These are phyloP conservation scores for Dactylella cylindrospora DNA, from an alignment of 2,329 filamentous ascomycete species.

Conservation along the genomic window DNA sequence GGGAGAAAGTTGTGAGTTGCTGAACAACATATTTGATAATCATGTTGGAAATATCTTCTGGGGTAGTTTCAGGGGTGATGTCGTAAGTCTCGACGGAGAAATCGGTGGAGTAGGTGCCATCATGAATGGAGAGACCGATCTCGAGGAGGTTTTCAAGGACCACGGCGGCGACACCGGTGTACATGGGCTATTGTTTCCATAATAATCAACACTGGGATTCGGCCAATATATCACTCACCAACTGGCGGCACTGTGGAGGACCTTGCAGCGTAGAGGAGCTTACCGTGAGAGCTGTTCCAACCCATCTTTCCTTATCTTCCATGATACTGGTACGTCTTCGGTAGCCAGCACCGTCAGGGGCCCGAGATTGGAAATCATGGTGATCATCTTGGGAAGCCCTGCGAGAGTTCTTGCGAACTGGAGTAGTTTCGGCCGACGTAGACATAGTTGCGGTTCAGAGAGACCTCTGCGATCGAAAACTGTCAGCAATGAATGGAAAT, in stretches of 20 bases:
- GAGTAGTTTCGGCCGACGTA: too few species aligned
- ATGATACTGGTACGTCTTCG: constrained; percentile 39
- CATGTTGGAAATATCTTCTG: constrained; percentile 56
- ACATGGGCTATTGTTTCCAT: constrained; percentile 57
- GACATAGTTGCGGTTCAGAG: constrained; percentile 31
- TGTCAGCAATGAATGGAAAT: too few species aligned
- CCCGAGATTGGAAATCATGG: constrained; percentile 37
- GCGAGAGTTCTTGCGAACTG: constrained; percentile 19
- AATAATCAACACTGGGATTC: background rate
- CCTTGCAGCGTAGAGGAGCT: background rate
- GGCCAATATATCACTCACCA: too few species aligned
- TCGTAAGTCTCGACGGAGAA: constrained; percentile 66
- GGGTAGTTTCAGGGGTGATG: constrained; percentile 53
- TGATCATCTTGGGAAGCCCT: constrained; percentile 31
- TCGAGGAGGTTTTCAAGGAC: constrained; percentile 59
- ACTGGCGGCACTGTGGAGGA: too few species aligned
- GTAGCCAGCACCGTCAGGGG: constrained; percentile 35
- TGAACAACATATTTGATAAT: constrained; percentile 61
- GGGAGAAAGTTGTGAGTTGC: constrained; percentile 47
- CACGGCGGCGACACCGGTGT: constrained; percentile 64
- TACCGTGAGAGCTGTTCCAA: constrained; percentile 40
- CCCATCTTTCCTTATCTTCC: constrained; percentile 44
- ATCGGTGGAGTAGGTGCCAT: constrained; percentile 73
- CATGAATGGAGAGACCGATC: constrained; percentile 70
- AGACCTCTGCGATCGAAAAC: background rate